A percentile compares a stretch with the other conserved stretches of the same genome.
phyloP scores from a whole-genome alignment of 1,139 yeast species.

The Saccharomycopsis phalli region DNA sequence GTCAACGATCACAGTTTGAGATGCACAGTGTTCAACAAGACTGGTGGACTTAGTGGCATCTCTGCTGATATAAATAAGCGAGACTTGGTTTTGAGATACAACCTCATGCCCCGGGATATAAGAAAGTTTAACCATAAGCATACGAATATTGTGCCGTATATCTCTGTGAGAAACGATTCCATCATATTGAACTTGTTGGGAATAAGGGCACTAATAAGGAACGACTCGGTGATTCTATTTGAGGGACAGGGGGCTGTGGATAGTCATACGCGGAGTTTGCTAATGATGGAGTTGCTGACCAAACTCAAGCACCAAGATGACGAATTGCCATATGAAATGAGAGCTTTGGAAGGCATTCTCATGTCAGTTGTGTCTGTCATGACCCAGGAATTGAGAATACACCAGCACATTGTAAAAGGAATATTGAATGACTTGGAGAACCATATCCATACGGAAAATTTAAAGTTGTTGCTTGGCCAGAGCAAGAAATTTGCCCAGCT shows the following conservation, averaged over 20 bases:
- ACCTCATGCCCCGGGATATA: slow-evolving; percentile 53
- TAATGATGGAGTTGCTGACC: slow-evolving; percentile 42
- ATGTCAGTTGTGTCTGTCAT: slow-evolving; percentile 48
- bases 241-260: slow-evolving; percentile 44
- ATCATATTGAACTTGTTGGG: slow-evolving; percentile 58
- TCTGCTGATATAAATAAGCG: slow-evolving; percentile 52
- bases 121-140: slow-evolving; percentile 47
- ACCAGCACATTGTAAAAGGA: slow-evolving; percentile 37
- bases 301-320: slow-evolving; percentile 28
- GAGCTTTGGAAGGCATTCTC: slow-evolving; percentile 47
- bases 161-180: slow-evolving; percentile 53
- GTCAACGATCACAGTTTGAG: slow-evolving; percentile 28
- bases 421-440: slow-evolving; percentile 59
- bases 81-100: slow-evolving; percentile 32
- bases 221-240: slow-evolving; percentile 45
- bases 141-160: slow-evolving; percentile 62
- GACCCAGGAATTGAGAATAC: slow-evolving; percentile 43
- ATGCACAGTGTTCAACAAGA: slow-evolving; percentile 53
- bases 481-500: slow-evolving; percentile 60
- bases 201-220: slow-evolving; percentile 58
- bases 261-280: slow-evolving; percentile 36
- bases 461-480: slow-evolving; percentile 57
- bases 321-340: slow-evolving; percentile 38
- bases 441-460: slow-evolving; percentile 57
- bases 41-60: slow-evolving; percentile 49